Evolutionary conservation across 2,329 filamentous ascomycete genomes (phyloP), one percentile per base, ranked within the genome.

Genomic region (Juglanconis juglandina): DNA sequence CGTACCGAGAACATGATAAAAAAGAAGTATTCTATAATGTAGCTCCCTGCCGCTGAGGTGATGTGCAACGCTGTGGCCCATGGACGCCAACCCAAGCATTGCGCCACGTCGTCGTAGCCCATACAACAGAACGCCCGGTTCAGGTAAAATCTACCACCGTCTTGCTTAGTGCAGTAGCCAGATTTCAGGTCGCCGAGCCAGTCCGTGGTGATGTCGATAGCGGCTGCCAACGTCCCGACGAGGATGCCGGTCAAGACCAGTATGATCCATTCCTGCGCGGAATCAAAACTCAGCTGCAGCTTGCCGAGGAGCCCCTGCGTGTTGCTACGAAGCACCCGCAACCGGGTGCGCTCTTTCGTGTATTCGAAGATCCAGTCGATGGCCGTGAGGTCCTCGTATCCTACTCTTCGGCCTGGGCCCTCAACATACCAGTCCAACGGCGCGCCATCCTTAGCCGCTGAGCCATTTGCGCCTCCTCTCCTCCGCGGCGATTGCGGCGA

Each of bases 311-410:
- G 66, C 0, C 92, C 91, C 24, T 84, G 81, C 7, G 87, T 83
- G 67, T 83, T 85, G 0, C 89, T 85, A 58, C 87, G 84, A 24
- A 99, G 79, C 35, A 89, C 84, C n/a, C 92, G 86, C 68, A 96
- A 78, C 32, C 95, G 86, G 73, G 96, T 92, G 24, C 95, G 86
- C 77, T 99, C 95, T 74, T 97, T 97, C 56, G 91, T 95, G 71
- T 98, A 96, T 75, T 99, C 95, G 69, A 96, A 98, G 71, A 98
- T 98, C 95, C 95, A 99, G 78, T 99, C 95, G 72, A 99, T 99
- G 61, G 95, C 94, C 14, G 94, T 97, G 72, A 97, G 81, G 76
- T 99, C 90, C 70, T 97, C 94, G 77, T 99, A 99, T 58, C 91
- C 94, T 42, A 97, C 93, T 70, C 95, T 86, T 56, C 92, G 86